Evolutionary conservation across 1,284 basidiomycete species (phyloP).

Genomic region (Mycosarcoma maydis): DNA sequence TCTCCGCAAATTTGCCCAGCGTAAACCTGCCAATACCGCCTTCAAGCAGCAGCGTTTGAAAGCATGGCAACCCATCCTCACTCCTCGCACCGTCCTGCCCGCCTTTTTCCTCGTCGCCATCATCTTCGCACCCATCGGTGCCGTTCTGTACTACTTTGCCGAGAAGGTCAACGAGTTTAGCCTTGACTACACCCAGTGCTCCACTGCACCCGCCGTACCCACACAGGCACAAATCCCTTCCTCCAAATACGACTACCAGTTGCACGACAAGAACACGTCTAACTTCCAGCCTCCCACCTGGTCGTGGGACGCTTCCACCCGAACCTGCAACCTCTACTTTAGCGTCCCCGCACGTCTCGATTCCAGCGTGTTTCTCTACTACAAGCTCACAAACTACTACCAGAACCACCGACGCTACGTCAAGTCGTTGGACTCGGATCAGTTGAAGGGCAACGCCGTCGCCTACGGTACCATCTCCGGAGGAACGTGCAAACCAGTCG

Average conservation of each 20-base stretch:
- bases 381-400: slow-evolving; percentile 79
- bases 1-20: slow-evolving; percentile 58
- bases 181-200: slow-evolving; percentile 91
- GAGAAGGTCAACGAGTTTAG: slow-evolving; percentile 84
- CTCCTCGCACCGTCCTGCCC: slow-evolving; percentile 94
- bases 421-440: slow-evolving; percentile 85
- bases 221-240: slow-evolving; percentile 72
- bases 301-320: slow-evolving; percentile 18
- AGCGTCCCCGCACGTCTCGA: slow-evolving; percentile 79
- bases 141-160: slow-evolving; percentile 74
- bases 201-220: slow-evolving; percentile 61
- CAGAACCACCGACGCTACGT: slow-evolving; percentile 99
- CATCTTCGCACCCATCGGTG: slow-evolving; percentile 95
- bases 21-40: slow-evolving; percentile 76
- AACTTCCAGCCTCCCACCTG: slow-evolving; percentile 64
- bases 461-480: slow-evolving; percentile 68
- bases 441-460: slow-evolving; percentile 81
- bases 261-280: slow-evolving; percentile 55
- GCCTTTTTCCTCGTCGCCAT: slow-evolving; percentile 94
- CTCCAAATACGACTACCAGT: slow-evolving; percentile 77
- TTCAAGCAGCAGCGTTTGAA: slow-evolving; percentile 99
- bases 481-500: slow-evolving; percentile 91
- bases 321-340: slow-evolving; percentile 61
- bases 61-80: slow-evolving; percentile 99
- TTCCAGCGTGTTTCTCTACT: slow-evolving; percentile 88